These are phyloP conservation scores for Phytophthora rubi DNA, from an alignment of 352 stramenopile genomes.

Conservation along the genomic window DNA sequence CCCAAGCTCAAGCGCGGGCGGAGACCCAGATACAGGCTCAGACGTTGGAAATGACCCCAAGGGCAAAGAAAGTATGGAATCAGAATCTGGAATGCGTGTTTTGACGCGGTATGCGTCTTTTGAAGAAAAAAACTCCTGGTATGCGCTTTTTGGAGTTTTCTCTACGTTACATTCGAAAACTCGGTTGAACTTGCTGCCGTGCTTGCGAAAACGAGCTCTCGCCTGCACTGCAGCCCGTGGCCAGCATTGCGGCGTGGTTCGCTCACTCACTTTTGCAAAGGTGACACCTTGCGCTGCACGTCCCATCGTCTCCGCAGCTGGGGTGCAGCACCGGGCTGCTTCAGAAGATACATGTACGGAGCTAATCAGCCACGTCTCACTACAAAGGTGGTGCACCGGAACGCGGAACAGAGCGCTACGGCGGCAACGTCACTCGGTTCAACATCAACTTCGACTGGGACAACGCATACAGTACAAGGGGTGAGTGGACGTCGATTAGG, in stretches of 20 bases:
- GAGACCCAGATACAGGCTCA: too few species aligned
- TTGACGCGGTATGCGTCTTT: too few species aligned
- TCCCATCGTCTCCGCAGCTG: constrained; percentile 12
- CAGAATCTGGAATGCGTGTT: too few species aligned
- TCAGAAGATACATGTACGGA: constrained; percentile 39
- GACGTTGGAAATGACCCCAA: too few species aligned
- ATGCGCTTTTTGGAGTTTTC: too few species aligned
- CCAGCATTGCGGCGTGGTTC: too few species aligned
- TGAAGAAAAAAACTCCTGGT: too few species aligned
- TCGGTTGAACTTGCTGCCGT: constrained; percentile 15
- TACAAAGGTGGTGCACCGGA: constrained; percentile 27
- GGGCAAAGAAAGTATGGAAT: too few species aligned
- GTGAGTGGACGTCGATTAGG: neutral
- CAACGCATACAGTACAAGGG: neutral
- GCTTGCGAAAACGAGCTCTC: constrained; percentile 4
- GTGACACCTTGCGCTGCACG: constrained; percentile 8
- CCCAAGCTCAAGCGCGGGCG: too few species aligned
- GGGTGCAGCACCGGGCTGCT: constrained; percentile 13
- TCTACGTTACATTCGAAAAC: neutral
- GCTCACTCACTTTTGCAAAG: constrained; percentile 7
- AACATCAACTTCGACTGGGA: neutral
- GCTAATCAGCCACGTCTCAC: constrained; percentile 18
- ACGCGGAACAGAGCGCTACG: constrained; percentile 9
- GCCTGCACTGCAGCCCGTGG: too few species aligned
- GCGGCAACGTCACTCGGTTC: constrained; percentile 11